phyloP scores from a whole-genome alignment of 2,329 filamentous ascomycete species.

The Fulvia fulva region DNA sequence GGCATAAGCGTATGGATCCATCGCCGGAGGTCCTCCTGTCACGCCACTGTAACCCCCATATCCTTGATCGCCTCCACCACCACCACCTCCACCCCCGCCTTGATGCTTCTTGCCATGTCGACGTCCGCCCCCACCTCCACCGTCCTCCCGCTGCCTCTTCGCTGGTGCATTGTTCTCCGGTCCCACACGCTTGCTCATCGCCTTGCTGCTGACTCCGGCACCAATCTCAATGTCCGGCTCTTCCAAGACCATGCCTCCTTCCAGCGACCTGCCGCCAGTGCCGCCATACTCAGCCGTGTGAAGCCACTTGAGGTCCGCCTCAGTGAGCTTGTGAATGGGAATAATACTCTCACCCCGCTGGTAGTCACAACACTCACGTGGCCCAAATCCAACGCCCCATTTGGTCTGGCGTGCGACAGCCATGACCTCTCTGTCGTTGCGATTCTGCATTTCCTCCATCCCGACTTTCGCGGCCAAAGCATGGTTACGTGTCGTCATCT shows the following conservation, averaged over 20 bases:
- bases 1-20: conserved; percentile 26
- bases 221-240: conserved; percentile 99
- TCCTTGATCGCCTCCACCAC: conserved; percentile 20
- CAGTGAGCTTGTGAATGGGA: conserved; percentile 85
- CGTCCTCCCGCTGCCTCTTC: conserved; percentile 24
- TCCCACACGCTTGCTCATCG: conserved; percentile 36
- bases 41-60: conserved; percentile 22
- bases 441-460: conserved; percentile 89
- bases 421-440: conserved; percentile 66
- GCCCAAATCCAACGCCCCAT: conserved; percentile 97
- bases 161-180: conserved; percentile 30
- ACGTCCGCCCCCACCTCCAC: conserved; percentile 27
- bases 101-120: conserved; percentile 27
- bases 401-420: conserved; percentile 69
- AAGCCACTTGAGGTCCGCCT: conserved; percentile 97
- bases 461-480: conserved; percentile 78
- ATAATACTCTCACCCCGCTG: conserved; percentile 87
- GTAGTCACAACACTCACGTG: conserved; percentile 96
- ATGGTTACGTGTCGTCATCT: conserved; percentile 89
- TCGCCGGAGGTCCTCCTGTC: conserved; percentile 16
- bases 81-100: conserved; percentile 25
- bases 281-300: conserved; percentile 89
- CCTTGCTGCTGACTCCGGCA: conserved; percentile 90
- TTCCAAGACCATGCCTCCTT: conserved; percentile 82
- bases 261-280: conserved; percentile 77